Evolutionary conservation across 2,329 filamentous ascomycete species (phyloP), one percentile per base, ranked within the genome.

Genomic region (Corniculantispora saksenae): DNA sequence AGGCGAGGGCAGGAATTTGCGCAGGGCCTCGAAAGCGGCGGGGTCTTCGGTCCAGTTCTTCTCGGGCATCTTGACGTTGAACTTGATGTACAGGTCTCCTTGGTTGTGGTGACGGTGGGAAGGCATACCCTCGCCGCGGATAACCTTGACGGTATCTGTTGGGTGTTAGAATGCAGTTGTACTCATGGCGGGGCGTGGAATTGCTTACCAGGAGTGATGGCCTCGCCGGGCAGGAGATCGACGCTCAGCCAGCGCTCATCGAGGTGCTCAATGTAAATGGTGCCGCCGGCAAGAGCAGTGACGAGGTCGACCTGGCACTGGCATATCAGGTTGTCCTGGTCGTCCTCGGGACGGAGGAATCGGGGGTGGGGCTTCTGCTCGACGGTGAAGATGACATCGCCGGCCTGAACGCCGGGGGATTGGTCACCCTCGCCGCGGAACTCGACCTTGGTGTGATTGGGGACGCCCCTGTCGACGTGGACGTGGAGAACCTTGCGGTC

Each of bases 401-500:
- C 95, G 19, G 95, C 91, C 76, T 97, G 87, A 61, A 97, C 91
- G 69, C 94, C 94, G 23, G 95, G 95, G 65, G 94, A 89, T 78
- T 98, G 95, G 77, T 99, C 95, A 80, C 95, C 95, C 78, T 99
- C 95, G 66, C 95, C 95, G 65, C 91, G 89, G 85, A 98, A 99
- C 77, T 97, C 94, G 70, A 99, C 93, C 85, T 97, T 97, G 80
- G 94, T 94, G 68, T 95, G 95, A 76, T 88, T 94, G 80, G 91
- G 90, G 68, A 99, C 93, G 81, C 95, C 95, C 76, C 90, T 91
- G 81, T 99, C 95, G 74, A 99, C 93, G 78, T 97, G 94, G 66
- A 99, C 95, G 79, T 99, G 95, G 64, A 99, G 89, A 17, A 99
- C 94, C 85, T 99, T 99, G 73, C 95, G 89, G 83, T 99, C 95